phyloP scores from a whole-genome alignment of 805 yeast genomes.

The Metschnikowia corniflorae region DNA sequence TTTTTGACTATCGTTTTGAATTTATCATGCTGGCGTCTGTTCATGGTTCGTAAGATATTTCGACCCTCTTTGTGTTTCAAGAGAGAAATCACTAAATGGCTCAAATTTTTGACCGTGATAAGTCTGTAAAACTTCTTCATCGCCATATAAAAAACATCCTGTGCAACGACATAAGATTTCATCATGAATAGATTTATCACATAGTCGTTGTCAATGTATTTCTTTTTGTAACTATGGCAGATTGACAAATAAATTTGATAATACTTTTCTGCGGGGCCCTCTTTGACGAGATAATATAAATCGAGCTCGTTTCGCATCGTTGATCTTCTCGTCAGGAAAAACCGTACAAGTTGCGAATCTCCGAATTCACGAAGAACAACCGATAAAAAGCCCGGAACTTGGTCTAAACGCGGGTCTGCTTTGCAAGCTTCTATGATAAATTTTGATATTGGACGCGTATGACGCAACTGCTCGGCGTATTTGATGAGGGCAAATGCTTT shows the following conservation, averaged over 20 bases:
- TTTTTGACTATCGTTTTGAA: slow-evolving; percentile 1
- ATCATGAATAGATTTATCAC: slow-evolving; percentile 4
- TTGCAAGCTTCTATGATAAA: neutral
- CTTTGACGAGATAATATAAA: slow-evolving; percentile 1
- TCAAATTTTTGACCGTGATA: slow-evolving; percentile 1
- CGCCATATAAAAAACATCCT: neutral
- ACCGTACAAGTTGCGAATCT: neutral
- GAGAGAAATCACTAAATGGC: neutral
- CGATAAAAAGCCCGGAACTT: slow-evolving; percentile 7
- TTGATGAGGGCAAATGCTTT: slow-evolving; percentile 1
- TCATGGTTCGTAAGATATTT: slow-evolving; percentile 5
- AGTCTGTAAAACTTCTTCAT: slow-evolving; percentile 1
- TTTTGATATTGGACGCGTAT: neutral
- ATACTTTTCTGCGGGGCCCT: neutral
- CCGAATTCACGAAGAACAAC: neutral
- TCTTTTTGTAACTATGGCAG: slow-evolving; percentile 2
- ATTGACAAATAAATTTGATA: slow-evolving; percentile 6
- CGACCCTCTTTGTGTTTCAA: slow-evolving; percentile 4
- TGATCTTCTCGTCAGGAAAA: slow-evolving; percentile 1
- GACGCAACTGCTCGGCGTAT: neutral
- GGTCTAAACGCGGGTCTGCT: slow-evolving; percentile 3
- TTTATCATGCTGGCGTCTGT: slow-evolving; percentile 1
- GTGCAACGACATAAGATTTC: slow-evolving; percentile 2
- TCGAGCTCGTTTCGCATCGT: slow-evolving; percentile 10
- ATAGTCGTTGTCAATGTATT: slow-evolving; percentile 3